Percentiles rank a stretch among this genome's conserved stretches.
phyloP scores from a whole-genome alignment of 768 basidiomycete genomes.

The Lactarius vividus region DNA sequence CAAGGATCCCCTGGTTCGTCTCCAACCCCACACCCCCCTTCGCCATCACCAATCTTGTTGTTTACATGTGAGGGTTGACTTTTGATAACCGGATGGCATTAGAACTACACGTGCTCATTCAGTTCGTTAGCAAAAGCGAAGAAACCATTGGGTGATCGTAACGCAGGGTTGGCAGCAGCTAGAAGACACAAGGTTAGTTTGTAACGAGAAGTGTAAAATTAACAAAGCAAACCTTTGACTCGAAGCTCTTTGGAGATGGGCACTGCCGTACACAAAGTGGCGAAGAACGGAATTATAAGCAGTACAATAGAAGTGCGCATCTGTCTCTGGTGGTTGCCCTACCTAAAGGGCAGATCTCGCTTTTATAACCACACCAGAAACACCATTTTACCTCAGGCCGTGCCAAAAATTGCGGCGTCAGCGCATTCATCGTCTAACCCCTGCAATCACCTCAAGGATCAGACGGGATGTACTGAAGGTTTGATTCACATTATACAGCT shows the following conservation, averaged over 20 bases:
- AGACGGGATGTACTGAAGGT: too few relatives aligned
- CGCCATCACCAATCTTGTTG: background rate
- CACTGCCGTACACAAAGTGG: background rate
- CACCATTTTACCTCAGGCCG: too few relatives aligned
- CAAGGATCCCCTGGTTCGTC: background rate
- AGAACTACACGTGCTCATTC: background rate
- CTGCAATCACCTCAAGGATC: too few relatives aligned
- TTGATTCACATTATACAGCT: too few relatives aligned
- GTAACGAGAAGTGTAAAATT: background rate
- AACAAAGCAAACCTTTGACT: background rate
- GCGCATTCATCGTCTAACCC: too few relatives aligned
- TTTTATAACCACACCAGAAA: too few relatives aligned
- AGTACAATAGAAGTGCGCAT: too few relatives aligned
- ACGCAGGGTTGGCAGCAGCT: background rate
- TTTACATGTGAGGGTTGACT: background rate
- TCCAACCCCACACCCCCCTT: slow-evolving; percentile 36
- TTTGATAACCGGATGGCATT: too few relatives aligned
- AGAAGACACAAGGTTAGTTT: background rate
- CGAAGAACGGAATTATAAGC: too few relatives aligned
- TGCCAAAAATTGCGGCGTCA: too few relatives aligned
- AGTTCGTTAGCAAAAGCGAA: background rate
- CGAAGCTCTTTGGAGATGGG: background rate
- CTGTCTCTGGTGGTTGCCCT: too few relatives aligned
- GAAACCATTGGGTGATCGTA: background rate
- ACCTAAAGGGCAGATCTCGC: too few relatives aligned